Base-by-base conservation (phyloP, 1,139 yeast species). In the Debaryomyces robertsiae region DNA sequence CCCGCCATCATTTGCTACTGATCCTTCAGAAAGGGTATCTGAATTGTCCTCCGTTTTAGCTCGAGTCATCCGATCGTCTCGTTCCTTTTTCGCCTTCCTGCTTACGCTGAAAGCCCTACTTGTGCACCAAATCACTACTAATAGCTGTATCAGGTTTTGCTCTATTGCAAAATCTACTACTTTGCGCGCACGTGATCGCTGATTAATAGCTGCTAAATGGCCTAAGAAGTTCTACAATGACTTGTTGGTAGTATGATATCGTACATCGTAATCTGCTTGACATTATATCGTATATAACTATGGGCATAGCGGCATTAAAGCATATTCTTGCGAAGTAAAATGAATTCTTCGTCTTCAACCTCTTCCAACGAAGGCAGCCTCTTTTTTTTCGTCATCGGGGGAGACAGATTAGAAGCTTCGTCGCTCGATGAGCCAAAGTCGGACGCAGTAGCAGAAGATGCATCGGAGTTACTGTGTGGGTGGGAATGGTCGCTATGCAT, bases 341-440 rank as follows among this genome's bases (percentile, higher is more conserved):
- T 69, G 48, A 65, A 69, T 46, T 70, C 76, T 49, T 71, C 77
- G 47, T 71, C 77, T 45, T 69, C 75, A 9, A 70, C 74, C 45
- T 67, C 75, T 46, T 69, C 73, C 19, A 69, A 39, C 1, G 68
- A 60, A 15, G 75, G 73, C 36, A 33, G 36, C 27, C 36, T 33
- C 7, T 16, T 24, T 10, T 33, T 33, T 22, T 17, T 33, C 16
- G 19, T 22, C n/a, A 32, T 32, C 4, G 33, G 33, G 22, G 13
- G 19, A 14, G 35, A 22, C 16, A 13, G 15, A 10, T 14, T 32
- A 10, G 28, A 19, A 13, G 13, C 40, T 11, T 30, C 16, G n/a
- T 35, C 48, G 27, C 28, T 49, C 25, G 29, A 41, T 16, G 25
- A 41, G 34, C 30, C 48, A 24, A 14, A 43, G 16, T 22, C 48